Base-by-base conservation (phyloP, 1,139 yeast genomes). In the Meyerozyma smithsonii region DNA sequence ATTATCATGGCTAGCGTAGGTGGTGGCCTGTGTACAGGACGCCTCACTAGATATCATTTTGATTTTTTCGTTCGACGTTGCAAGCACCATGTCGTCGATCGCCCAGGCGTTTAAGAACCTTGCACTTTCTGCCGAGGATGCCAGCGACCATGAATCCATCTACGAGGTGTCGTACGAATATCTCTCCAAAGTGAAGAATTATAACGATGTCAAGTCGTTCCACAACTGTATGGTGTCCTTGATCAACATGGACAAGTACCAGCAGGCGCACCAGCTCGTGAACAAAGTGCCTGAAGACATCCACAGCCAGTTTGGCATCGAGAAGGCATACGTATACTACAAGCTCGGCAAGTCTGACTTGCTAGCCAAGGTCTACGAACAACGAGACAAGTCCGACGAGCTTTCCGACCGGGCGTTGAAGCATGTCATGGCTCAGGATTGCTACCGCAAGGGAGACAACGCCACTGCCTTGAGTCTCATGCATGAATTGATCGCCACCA, bases 351-450 rank as follows among this genome's bases (percentile, higher is more conserved):
- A 69, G 44, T 55, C 66, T 16, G 52, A 54, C 5, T 64, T 67
- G 38, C 66, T 81, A 41, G 64, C 66, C 5, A 58, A 65, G 23
- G 61, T 78, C 19, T 66, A 72, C 46, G 46, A 62, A 23, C 36
- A 51, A 7, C 49, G 69, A 11, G 36, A 40, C 18, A 21, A 32
- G 34, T 45, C 38, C 36, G 43, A 53, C 11, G 48, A 46, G 16
- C 44, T 52, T 25, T 43, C 58, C 41, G 48, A 49, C 25, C 63
- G 81, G 48, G 90, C 88, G 0, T 62, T 86, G 44, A 63, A 72
- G 40, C 96, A 89, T 57, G 72, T 88, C n/a, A 61, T 81, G 46
- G 96, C 97, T 0, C 98, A 90, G 62, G 79, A 81, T 46, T 75
- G 74, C 54, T 88, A 85, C 65, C 81, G 81, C 54, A 58, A 61